Evolutionary conservation across 2,329 filamentous ascomycete genomes (phyloP).

Genomic region (Emmonsia crescens): DNA sequence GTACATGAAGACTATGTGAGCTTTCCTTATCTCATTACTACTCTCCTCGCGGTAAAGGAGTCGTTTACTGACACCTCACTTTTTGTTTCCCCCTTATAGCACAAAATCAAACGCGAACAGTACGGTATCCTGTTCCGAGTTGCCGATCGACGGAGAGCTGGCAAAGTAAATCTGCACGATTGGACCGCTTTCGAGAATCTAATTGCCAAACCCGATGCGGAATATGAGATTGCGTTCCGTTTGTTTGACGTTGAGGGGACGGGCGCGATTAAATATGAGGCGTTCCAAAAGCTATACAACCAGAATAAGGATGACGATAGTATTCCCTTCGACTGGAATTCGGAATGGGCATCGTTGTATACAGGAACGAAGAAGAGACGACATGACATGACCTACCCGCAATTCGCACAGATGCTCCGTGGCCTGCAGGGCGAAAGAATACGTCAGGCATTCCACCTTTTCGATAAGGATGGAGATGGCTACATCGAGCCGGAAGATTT

Average conservation of each 20-base stretch:
- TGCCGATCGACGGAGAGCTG: slow-evolving; percentile 66
- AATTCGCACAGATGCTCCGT: slow-evolving; percentile 96
- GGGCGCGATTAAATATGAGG: slow-evolving; percentile 79
- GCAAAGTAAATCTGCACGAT: slow-evolving; percentile 68
- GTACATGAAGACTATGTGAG: slow-evolving; percentile 82
- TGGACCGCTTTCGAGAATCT: slow-evolving; percentile 94
- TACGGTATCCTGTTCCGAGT: slow-evolving; percentile 89
- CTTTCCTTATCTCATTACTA: too few relatives aligned
- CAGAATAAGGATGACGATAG: slow-evolving; percentile 74
- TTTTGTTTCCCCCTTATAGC: slow-evolving; percentile 42
- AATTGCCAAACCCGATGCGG: slow-evolving; percentile 84
- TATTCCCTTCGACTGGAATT: slow-evolving; percentile 94
- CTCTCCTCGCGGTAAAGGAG: too few relatives aligned
- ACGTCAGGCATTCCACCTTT: slow-evolving; percentile 83
- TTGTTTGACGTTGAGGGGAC: slow-evolving; percentile 81
- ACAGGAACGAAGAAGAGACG: slow-evolving; percentile 78
- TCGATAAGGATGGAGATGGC: slow-evolving; percentile 84
- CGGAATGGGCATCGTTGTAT: slow-evolving; percentile 92
- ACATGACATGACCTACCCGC: slow-evolving; percentile 85
- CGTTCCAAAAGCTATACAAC: slow-evolving; percentile 76
- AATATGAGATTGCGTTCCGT: slow-evolving; percentile 97
- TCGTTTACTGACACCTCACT: background rate
- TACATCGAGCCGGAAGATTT: slow-evolving; percentile 95
- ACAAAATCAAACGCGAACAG: slow-evolving; percentile 95
- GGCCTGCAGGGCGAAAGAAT: slow-evolving; percentile 93